Evolutionary conservation across 306 rosid species (phyloP), one percentile per base, ranked within the genome.

Genomic region (Cercis canadensis): DNA sequence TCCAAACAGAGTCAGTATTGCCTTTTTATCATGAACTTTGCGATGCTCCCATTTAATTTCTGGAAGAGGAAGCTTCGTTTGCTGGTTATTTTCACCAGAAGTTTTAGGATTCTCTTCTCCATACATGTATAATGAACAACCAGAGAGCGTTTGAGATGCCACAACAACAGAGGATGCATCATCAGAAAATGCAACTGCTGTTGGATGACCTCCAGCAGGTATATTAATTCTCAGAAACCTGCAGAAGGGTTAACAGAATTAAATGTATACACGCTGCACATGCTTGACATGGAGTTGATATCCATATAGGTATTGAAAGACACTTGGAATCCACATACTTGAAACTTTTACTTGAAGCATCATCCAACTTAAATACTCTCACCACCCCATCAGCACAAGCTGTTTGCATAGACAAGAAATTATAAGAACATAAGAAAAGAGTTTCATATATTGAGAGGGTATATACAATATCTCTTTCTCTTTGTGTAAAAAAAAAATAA

Each of bases 311-410:
- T 39, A 46, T 53, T 13, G 50, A 55, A 73, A 67, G 75, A 40
- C 61, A 70, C 65, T 55, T 31, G 49, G 57, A 75, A 78, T 77
- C 46, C 88, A 75, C 83, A 53, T 88, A 90, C 97, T 85, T 95
- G 96, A 91, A 95, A 83, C 99, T 95, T 92, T 89, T 91, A 66
- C 97, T 92, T 49, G 86, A 82, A 75, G 90, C 92, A 75, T 95
- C 96, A 18, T 95, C 99, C 90, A 95, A 73, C 90, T 91, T 91
- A 63, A 95, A 95, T 24, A 91, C 90, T 70, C 99, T 87, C 78
- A 95, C 73, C 57, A 95, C 78, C 82, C 99, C 99, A 86, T 95
- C 99, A 45, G 87, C 96, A 74, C 97, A 95, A 72, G 92, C 99
- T 95, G 91, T 67, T 65, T 54, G 47, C 65, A 74, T 24, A 79